Evolutionary conservation across 2,329 filamentous ascomycete species (phyloP).

Genomic region (Dactylonectria estremocensis): DNA sequence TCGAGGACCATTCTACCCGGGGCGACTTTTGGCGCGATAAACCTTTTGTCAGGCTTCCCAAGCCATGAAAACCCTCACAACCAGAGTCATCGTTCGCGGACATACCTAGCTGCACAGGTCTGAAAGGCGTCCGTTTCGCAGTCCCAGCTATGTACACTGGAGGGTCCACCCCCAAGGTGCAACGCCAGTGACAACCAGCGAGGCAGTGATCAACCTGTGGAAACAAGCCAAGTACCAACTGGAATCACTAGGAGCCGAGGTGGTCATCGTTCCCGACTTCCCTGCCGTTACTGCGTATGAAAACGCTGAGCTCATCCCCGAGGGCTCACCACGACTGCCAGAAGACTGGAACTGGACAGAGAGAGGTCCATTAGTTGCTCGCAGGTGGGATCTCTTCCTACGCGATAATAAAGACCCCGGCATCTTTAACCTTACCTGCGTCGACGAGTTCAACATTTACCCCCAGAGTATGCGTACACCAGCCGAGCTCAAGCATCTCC

Average conservation of each 20-base stretch:
- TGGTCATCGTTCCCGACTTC: constrained; percentile 52
- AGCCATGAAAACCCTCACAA: constrained; percentile 18
- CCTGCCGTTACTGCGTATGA: constrained; percentile 63
- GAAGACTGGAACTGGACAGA: constrained; percentile 63
- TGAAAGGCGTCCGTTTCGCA: constrained; percentile 47
- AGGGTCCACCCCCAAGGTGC: constrained; percentile 7
- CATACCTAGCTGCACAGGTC: constrained; percentile 52
- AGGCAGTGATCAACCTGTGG: constrained; percentile 9
- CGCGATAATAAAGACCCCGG: constrained; percentile 55
- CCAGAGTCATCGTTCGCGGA: constrained; percentile 25
- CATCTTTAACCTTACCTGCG: constrained; percentile 51
- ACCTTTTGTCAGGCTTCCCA: constrained; percentile 58
- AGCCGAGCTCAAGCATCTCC: constrained; percentile 37
- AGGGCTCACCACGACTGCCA: constrained; percentile 44
- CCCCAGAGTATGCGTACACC: constrained; percentile 46
- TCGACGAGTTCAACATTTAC: constrained; percentile 58
- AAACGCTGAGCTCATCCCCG: constrained; percentile 58
- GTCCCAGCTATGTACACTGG: constrained; percentile 21
- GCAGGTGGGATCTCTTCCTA: constrained; percentile 68
- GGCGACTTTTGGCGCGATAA: constrained; percentile 71
- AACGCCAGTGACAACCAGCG: neutral
- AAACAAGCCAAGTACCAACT: constrained; percentile 11
- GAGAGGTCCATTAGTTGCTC: constrained; percentile 63
- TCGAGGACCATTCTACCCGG: constrained; percentile 55
- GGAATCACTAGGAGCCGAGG: constrained; percentile 17